A percentile compares a stretch with the other conserved stretches of the same genome.
phyloP scores from a whole-genome alignment of 495 filamentous ascomycete species.

The Neurospora hispaniola region DNA sequence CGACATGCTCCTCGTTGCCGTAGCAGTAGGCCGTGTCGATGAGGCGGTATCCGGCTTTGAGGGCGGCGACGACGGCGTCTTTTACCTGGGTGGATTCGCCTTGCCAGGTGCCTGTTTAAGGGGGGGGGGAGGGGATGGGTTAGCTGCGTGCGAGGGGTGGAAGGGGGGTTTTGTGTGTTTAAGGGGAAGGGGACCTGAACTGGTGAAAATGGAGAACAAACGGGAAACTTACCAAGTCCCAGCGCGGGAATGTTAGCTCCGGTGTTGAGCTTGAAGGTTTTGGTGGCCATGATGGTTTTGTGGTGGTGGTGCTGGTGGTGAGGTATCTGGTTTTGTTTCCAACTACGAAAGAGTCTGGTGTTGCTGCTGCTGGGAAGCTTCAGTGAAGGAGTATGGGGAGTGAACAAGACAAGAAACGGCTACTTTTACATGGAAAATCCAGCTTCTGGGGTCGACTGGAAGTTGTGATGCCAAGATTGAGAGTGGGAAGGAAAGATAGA shows the following conservation, averaged over 20 bases:
- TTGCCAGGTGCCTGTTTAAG: slow-evolving; percentile 59
- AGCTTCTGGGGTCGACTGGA: neutral
- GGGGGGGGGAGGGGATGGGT: too few relatives aligned
- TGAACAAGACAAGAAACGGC: neutral
- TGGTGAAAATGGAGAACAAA: too few relatives aligned
- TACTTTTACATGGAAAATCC: neutral
- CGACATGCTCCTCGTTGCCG: slow-evolving; percentile 48
- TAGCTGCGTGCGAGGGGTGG: neutral
- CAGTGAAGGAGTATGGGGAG: neutral
- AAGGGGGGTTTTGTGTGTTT: neutral
- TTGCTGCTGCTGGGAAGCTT: neutral
- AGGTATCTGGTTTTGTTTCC: neutral
- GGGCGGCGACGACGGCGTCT: slow-evolving; percentile 41
- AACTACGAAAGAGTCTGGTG: neutral
- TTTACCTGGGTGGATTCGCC: slow-evolving; percentile 50
- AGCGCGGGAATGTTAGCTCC: slow-evolving; percentile 66
- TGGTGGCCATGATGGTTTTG: slow-evolving; percentile 31
- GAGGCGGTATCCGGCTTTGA: slow-evolving; percentile 55
- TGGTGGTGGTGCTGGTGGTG: neutral
- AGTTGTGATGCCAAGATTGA: neutral
- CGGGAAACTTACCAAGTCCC: slow-evolving; percentile 46
- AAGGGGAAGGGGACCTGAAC: neutral
- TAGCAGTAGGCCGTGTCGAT: slow-evolving; percentile 52
- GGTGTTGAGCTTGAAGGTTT: slow-evolving; percentile 62
- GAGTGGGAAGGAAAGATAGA: neutral